These are phyloP conservation scores for Jackrogersella multiformis DNA, from an alignment of 495 filamentous ascomycete genomes.

Conservation along the genomic window DNA sequence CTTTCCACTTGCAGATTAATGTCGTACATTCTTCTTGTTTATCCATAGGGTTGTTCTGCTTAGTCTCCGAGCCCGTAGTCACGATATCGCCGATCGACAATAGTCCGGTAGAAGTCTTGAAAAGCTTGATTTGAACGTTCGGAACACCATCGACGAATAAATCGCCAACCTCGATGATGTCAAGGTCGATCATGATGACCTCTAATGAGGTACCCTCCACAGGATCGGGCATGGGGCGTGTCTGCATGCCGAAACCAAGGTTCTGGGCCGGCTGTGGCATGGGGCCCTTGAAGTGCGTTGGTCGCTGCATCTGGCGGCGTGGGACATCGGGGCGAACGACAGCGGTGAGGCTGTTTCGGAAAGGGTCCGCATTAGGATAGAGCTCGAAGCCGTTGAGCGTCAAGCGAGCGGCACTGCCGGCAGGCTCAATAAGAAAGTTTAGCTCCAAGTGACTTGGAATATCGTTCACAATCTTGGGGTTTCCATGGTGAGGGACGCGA, in stretches of 20 bases:
- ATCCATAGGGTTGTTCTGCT: constrained; percentile 30
- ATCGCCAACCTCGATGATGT: constrained; percentile 61
- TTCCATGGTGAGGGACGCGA: constrained; percentile 38
- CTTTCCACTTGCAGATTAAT: constrained; percentile 57
- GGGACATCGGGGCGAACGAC: constrained; percentile 30
- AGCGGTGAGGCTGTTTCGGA: constrained; percentile 43
- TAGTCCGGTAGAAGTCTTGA: constrained; percentile 54
- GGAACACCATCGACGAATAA: constrained; percentile 58
- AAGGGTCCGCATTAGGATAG: constrained; percentile 50
- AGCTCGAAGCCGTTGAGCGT: constrained; percentile 57
- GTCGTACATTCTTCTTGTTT: constrained; percentile 55
- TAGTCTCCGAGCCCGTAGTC: constrained; percentile 32
- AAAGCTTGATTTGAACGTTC: constrained; percentile 53
- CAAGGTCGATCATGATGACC: constrained; percentile 55
- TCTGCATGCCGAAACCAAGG: constrained; percentile 53
- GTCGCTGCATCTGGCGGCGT: constrained; percentile 28
- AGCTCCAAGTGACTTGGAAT: constrained; percentile 54
- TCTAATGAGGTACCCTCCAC: constrained; percentile 49
- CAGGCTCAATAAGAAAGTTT: constrained; percentile 49
- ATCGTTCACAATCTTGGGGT: constrained; percentile 37
- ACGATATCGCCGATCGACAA: constrained; percentile 54
- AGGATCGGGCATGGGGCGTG: constrained; percentile 32
- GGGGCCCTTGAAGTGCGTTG: constrained; percentile 28
- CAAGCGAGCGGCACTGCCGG: constrained; percentile 47
- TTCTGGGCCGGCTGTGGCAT: constrained; percentile 35